Evolutionary conservation across 1,139 yeast genomes (phyloP), one percentile per base, ranked within the genome.

Genomic region (Saccharomyces pastorianus): DNA sequence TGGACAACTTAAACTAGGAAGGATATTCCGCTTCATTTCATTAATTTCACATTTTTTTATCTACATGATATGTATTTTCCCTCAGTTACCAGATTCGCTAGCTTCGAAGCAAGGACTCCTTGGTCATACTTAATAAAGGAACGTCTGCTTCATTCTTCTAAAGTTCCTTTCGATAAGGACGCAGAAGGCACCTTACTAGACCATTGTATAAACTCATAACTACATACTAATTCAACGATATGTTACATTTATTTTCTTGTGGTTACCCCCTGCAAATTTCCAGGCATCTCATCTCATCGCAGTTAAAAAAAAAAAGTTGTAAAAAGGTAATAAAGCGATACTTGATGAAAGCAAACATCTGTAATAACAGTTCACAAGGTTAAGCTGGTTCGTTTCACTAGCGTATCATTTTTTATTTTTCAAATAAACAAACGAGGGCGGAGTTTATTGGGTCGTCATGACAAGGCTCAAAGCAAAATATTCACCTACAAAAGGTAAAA

Each of bases 221-320:
- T 38, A 38, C 25, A 38, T 38, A 38, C 44, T 38, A 38, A 38
- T 38, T 38, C 26, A 38, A 9, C 20, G 44, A 32, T 32, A n/a
- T 38, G 13, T 38, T 38, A 9, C 6, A 7, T 32, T 17, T 34
- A 25, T 7, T 26, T 34, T 38, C 25, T 34, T 6, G 27, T 17
- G 28, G 28, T 25, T 34, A 34, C 42, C 42, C 34, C 34, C 41
- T 26, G 42, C 14, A 17, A 34, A 26, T n/a, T 28, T n/a, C n/a
- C 34, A 25, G 47, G 27, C 47, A 41, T 49, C 51, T 23, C 48
- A 46, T 23, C 49, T 38, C 51, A 49, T 49, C 51, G 9, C 51
- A 8, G 26, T 26, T 13, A 23, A 23, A 29, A 9, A 34, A 34
- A 38, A 38, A 38, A 38, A 38, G 17, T 14, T 32, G 7, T n/a